Percentiles rank a stretch among this genome's conserved stretches.
Evolutionary conservation across 73 alveolate species (phyloP).

Genomic region (Durusdinium trenchii): DNA sequence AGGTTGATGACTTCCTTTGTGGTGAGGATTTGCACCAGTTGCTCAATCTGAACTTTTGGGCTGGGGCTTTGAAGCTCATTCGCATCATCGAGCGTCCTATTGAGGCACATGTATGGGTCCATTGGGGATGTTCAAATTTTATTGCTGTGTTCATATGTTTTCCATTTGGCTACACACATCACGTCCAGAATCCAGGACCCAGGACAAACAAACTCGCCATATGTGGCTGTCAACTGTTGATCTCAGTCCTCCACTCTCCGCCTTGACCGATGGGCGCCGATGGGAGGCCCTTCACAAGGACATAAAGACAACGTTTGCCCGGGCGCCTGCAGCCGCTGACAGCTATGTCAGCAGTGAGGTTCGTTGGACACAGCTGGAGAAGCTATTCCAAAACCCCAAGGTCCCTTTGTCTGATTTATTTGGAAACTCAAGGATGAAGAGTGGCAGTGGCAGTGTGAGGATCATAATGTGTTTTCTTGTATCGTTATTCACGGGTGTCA

Average conservation of each 20-base stretch:
- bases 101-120: not conserved
- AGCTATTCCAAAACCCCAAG: not conserved
- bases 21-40: not conserved
- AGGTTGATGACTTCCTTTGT: slow-evolving; percentile 21
- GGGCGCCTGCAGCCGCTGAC: not conserved
- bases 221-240: too few species aligned
- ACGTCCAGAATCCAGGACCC: too few species aligned
- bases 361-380: not conserved
- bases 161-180: too few species aligned
- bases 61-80: slow-evolving; percentile 8
- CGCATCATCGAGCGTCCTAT: slow-evolving; percentile 39
- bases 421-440: too few species aligned
- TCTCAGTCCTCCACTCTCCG: too few species aligned
- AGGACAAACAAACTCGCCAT: too few species aligned
- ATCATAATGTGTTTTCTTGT: too few species aligned
- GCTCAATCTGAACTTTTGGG: not conserved
- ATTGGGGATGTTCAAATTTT: too few species aligned
- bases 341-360: not conserved
- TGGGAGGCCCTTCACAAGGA: not conserved
- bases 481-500: too few species aligned
- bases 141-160: too few species aligned
- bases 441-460: too few species aligned
- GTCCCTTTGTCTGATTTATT: not conserved
- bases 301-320: not conserved
- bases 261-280: not conserved